phyloP scores from a whole-genome alignment of 1,139 yeast genomes.

The Pichia sp. region DNA sequence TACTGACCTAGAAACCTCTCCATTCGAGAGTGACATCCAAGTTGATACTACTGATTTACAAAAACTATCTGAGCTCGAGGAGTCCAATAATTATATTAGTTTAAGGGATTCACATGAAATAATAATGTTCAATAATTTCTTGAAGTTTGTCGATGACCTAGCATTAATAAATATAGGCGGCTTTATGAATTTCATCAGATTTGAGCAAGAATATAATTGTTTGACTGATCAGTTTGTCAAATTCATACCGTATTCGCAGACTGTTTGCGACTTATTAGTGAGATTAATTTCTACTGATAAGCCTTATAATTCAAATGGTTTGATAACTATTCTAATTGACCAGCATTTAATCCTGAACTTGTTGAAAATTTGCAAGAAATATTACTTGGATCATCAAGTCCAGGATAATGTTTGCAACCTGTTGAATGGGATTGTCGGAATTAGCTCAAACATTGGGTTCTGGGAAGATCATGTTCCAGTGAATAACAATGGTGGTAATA shows the following conservation, averaged over 20 bases:
- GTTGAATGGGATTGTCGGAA: slow-evolving; percentile 33
- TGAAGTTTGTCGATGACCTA: slow-evolving; percentile 87
- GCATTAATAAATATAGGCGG: slow-evolving; percentile 81
- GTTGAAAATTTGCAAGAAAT: slow-evolving; percentile 24
- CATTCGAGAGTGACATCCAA: slow-evolving; percentile 5
- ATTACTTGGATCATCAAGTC: slow-evolving; percentile 30
- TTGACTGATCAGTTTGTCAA: slow-evolving; percentile 63
- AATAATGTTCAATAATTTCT: slow-evolving; percentile 83
- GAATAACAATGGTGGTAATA: slow-evolving; percentile 19
- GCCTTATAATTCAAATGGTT: slow-evolving; percentile 68
- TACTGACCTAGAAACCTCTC: slow-evolving; percentile 4
- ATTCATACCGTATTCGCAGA: slow-evolving; percentile 68
- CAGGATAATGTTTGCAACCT: slow-evolving; percentile 32
- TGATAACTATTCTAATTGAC: slow-evolving; percentile 61
- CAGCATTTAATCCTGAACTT: slow-evolving; percentile 50
- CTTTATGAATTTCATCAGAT: slow-evolving; percentile 58
- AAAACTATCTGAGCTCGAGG: slow-evolving; percentile 19
- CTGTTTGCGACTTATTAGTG: slow-evolving; percentile 72
- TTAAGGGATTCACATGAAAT: slow-evolving; percentile 47
- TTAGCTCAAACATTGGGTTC: slow-evolving; percentile 34
- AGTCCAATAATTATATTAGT: slow-evolving; percentile 15
- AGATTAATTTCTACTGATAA: slow-evolving; percentile 74
- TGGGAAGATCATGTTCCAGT: slow-evolving; percentile 29
- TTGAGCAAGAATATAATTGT: slow-evolving; percentile 40
- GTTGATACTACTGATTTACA: slow-evolving; percentile 16